Evolutionary conservation across 176 grass and related monocot species (phyloP), one percentile per base, ranked within the genome.

Genomic region (Miscanthus lutarioriparius): DNA sequence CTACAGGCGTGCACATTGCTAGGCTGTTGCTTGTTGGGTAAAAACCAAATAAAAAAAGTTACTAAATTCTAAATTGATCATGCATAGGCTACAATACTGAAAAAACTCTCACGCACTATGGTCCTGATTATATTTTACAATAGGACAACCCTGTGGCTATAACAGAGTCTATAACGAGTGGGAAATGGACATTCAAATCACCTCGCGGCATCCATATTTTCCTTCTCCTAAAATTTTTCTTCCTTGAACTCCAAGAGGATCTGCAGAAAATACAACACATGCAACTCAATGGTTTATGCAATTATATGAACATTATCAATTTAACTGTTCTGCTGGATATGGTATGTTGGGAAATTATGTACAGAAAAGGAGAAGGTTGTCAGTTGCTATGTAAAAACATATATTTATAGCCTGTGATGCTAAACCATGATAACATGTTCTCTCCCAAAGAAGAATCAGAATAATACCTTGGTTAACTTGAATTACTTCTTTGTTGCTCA

Each of bases 401-500:
- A 40, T 70, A 3, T 75, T 62, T 10, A 2, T 47, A 79, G 7
- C 16, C 2, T 3, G 27, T 37, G 6, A 27, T 61, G 6, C 54
- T 80, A 43, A 23, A 75, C 36, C 27, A 68, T 20, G 61, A 39
- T 5, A 69, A 32, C n/a, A 48, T 76, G 65, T 35, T 35, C 13
- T 26, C 1, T 70, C 23, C 1, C 8, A 71, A 40, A 53, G 14
- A 77, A 56, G 65, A 30, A 43, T 82, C 53, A 66, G 73, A 59
- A 32, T 56, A 65, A 67, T 91, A 98, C 96, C 96, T 98, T 95
- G 96, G 77, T 98, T 98, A 44, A 95, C 87, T 74, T 94, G 64
- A 82, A 98, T 95, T 68, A 98, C 86, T 85, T 98, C 96, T 77
- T 89, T 76, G 80, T 98, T 98, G 89, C 87, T 92, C 80, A 98